These are phyloP conservation scores for Malassezia globosa DNA, from an alignment of 1,284 basidiomycete species.

Conservation along the genomic window DNA sequence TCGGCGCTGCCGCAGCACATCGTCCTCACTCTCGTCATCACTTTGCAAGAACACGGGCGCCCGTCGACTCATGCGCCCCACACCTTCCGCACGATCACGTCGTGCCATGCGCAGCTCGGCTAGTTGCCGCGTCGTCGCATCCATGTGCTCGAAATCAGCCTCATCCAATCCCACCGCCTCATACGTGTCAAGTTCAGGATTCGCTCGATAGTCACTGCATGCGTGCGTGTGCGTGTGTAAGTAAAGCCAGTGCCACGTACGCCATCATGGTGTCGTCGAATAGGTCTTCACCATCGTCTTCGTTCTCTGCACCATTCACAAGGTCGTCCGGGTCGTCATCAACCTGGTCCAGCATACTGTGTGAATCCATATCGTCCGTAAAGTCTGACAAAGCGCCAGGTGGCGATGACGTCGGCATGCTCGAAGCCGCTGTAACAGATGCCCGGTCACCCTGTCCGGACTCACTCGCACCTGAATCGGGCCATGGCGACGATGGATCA, in stretches of 20 bases:
- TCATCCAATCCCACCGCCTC: slow-evolving; percentile 75
- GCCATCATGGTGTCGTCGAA: slow-evolving; percentile 67
- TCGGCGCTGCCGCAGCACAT: slow-evolving; percentile 44
- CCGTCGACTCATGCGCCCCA: slow-evolving; percentile 54
- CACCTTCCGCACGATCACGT: slow-evolving; percentile 68
- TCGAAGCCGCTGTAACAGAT: slow-evolving; percentile 28
- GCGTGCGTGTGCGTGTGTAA: too few species aligned
- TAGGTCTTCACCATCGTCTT: slow-evolving; percentile 75
- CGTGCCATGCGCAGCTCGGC: slow-evolving; percentile 80
- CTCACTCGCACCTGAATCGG: slow-evolving; percentile 5
- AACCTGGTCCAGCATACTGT: slow-evolving; percentile 30
- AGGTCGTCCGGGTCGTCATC: slow-evolving; percentile 38
- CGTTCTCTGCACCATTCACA: slow-evolving; percentile 49
- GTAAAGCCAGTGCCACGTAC: slow-evolving; percentile 55
- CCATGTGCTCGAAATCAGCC: slow-evolving; percentile 62
- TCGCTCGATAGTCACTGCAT: slow-evolving; percentile 71
- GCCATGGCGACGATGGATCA: slow-evolving; percentile 18
- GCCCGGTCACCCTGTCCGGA: slow-evolving; percentile 2
- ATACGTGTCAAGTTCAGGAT: slow-evolving; percentile 73
- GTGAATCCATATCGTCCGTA: slow-evolving; percentile 29
- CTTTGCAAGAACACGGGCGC: slow-evolving; percentile 75
- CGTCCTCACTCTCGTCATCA: slow-evolving; percentile 52
- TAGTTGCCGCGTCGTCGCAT: slow-evolving; percentile 62
- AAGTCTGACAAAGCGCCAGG: slow-evolving; percentile 39
- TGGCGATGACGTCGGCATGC: slow-evolving; percentile 39